phyloP scores from a whole-genome alignment of 495 filamentous ascomycete species.

The Tetracladium setigerum region DNA sequence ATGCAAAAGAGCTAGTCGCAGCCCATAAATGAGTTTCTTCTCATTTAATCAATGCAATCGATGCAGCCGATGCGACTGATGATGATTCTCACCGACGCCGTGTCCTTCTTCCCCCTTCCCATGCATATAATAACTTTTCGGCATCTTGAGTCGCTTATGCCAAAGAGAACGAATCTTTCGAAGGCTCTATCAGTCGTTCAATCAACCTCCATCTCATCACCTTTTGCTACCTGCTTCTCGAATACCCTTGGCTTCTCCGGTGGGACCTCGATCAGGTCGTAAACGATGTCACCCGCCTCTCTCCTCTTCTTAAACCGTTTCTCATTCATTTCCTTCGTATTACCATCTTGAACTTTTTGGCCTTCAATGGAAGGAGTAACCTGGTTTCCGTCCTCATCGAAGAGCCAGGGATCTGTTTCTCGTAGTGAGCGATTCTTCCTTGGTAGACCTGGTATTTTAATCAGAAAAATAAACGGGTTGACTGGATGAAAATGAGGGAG shows the following conservation, averaged over 20 bases:
- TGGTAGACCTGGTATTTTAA: not conserved
- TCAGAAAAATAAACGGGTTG: too few species aligned
- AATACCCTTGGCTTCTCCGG: not conserved
- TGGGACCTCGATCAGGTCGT: not conserved
- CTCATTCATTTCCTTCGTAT: constrained; percentile 6
- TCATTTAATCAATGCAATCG: too few species aligned
- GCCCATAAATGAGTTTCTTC: too few species aligned
- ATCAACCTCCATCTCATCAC: not conserved
- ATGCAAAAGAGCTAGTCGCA: too few species aligned
- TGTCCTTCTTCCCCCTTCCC: not conserved
- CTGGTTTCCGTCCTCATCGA: constrained; percentile 4
- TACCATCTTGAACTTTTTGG: constrained; percentile 13
- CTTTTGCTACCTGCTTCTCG: not conserved
- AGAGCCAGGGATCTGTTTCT: constrained; percentile 4
- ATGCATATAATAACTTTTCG: not conserved
- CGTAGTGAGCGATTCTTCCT: not conserved
- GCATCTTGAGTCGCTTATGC: not conserved
- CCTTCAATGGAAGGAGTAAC: constrained; percentile 15
- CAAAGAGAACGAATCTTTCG: not conserved
- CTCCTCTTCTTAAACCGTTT: constrained; percentile 3
- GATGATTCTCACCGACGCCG: too few species aligned
- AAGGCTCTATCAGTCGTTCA: not conserved
- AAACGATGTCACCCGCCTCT: not conserved
- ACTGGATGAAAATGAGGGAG: too few species aligned
- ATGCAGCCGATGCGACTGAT: too few species aligned